Conservation (phyloP, 208 protist genomes). For the Trichomonas tenax region DNA sequence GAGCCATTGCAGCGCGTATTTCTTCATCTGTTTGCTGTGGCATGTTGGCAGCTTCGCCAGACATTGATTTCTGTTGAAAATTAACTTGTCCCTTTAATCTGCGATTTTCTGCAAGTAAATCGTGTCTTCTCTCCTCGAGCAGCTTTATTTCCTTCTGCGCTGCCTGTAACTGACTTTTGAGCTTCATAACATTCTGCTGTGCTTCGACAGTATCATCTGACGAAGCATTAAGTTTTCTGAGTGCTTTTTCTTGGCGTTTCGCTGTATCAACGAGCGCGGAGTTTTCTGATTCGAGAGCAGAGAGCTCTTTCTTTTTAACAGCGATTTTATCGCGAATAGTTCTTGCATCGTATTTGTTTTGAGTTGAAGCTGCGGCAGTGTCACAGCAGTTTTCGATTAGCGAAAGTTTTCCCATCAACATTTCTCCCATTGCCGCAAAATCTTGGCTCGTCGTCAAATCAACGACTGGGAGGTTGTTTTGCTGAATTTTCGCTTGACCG, state of each 20-base stretch:
- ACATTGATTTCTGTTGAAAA: background rate
- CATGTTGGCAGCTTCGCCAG: background rate
- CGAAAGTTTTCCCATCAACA: background rate
- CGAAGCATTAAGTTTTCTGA: background rate
- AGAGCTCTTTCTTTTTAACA: background rate
- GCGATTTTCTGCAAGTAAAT: background rate
- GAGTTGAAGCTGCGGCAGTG: background rate
- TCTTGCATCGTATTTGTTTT: conserved; percentile 9
- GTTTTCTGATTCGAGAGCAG: conserved; percentile 1
- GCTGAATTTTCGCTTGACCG: background rate
- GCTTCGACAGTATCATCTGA: background rate
- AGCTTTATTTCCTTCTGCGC: background rate
- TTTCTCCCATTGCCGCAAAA: background rate
- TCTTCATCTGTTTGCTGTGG: background rate
- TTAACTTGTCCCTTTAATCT: background rate
- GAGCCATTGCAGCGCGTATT: background rate
- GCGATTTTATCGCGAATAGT: background rate
- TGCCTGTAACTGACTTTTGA: background rate
- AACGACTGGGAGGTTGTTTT: background rate
- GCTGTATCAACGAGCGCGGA: background rate
- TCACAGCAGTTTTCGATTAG: background rate
- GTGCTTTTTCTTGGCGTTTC: background rate
- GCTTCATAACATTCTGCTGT: background rate
- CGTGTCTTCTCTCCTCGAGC: background rate
- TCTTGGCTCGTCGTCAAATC: background rate